A percentile compares a stretch with the other conserved stretches of the same genome.
phyloP scores from a whole-genome alignment of 495 filamentous ascomycete genomes.

The Podospora comata region DNA sequence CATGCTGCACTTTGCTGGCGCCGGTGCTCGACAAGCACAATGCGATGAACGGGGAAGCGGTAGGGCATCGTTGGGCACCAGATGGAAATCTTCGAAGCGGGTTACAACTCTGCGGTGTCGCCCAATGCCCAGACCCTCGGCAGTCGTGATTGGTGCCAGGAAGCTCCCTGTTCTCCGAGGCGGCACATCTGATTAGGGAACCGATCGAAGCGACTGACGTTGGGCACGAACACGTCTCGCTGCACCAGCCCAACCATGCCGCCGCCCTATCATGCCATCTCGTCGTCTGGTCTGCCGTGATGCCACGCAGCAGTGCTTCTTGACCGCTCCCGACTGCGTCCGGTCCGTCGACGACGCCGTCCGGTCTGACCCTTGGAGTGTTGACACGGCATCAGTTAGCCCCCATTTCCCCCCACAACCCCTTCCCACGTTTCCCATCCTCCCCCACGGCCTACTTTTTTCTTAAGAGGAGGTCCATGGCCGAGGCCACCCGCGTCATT shows the following conservation, averaged over 20 bases:
- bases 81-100: constrained; percentile 16
- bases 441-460: constrained; percentile 2
- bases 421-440: constrained; percentile 1
- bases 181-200: constrained; percentile 24
- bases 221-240: constrained; percentile 30
- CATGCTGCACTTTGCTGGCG: constrained; percentile 8
- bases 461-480: constrained; percentile 14
- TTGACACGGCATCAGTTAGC: constrained; percentile 15
- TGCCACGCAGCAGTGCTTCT: constrained; percentile 20
- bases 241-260: constrained; percentile 13
- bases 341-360: not conserved
- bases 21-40: constrained; percentile 10
- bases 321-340: constrained; percentile 6
- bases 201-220: constrained; percentile 13
- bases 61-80: constrained; percentile 33
- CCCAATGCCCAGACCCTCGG: constrained; percentile 23
- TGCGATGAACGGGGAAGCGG: constrained; percentile 5
- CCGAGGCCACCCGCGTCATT: constrained; percentile 7
- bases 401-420: constrained; percentile 9
- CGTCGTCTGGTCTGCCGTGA: constrained; percentile 2
- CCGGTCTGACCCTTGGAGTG: constrained; percentile 9
- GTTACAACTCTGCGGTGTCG: constrained; percentile 24
- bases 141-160: constrained; percentile 31
- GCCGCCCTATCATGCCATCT: constrained; percentile 8
- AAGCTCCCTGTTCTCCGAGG: constrained; percentile 17